Base-by-base conservation (phyloP, 495 filamentous ascomycete species). In the Podospora pseudocomata region DNA sequence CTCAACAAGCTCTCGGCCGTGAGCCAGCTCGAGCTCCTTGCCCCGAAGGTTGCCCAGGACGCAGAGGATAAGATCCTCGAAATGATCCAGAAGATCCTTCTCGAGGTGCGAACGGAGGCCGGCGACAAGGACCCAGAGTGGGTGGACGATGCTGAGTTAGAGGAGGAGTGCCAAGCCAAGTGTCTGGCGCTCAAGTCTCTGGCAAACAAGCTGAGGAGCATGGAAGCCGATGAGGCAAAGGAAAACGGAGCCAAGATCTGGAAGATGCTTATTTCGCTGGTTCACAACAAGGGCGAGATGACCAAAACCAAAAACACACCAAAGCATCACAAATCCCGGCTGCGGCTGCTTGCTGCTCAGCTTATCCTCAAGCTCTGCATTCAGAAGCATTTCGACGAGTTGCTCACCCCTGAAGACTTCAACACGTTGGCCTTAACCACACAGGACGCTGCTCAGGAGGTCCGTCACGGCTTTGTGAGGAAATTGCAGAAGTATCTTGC, bases 401-500 rank as follows among this genome's bases (percentile, higher is more conserved):
- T 93, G 2, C 83, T 98, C 54, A 82, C 83, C 0, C 87, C 90
- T 0, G 66, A 76, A 2, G 87, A 90, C 62, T 99, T 97, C 82
- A 92, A 97, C 76, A 78, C 84, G 15, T 85, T 99, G 9, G 88
- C 92, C 1, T 80, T 89, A 65, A 84, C 96, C 9, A 87, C 89
- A 3, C 96, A 98, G 72, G 94, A 97, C 71, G 81, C 82, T 5
- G 80, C 88, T n/a, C 75, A 84, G 3, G 83, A 89, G 70, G 92
- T 98, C 56, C 88, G 95, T 32, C 84, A 82, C 60, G 88, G 85
- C 0, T 98, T 97, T 68, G 80, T 96, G 60, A 86, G 86, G 70
- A 90, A 92, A 67, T 81, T 99, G 30, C 94, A 95, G 75, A 97
- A 97, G 79, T 91, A 93, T 72, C 85, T 94, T 2, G 88, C 86